A percentile compares a stretch with the other conserved stretches of the same genome.
phyloP scores from a whole-genome alignment of 805 yeast species.

The Sugiyamaella marilandica region DNA sequence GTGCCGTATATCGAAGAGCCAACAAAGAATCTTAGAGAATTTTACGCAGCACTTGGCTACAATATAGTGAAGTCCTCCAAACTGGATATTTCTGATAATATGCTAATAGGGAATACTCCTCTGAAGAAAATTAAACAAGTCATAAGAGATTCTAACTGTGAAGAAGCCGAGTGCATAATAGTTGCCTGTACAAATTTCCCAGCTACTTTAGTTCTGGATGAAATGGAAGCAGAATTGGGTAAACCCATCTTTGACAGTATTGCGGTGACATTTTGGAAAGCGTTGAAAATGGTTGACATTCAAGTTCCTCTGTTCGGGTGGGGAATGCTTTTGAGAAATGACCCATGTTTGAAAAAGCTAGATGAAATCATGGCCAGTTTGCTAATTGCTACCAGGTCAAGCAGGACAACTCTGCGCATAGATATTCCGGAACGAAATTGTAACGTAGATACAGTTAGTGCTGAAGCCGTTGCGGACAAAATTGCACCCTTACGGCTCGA shows the following conservation, averaged over 20 bases:
- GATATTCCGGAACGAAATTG: background rate
- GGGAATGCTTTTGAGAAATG: background rate
- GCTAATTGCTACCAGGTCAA: background rate
- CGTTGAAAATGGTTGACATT: background rate
- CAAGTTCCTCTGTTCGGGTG: background rate
- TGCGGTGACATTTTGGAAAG: conserved; percentile 1
- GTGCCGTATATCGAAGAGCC: background rate
- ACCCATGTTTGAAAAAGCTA: background rate
- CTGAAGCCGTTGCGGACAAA: background rate
- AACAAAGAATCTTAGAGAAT: background rate
- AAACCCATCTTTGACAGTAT: conserved; percentile 1
- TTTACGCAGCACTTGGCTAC: background rate
- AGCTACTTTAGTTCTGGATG: background rate
- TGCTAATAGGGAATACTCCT: background rate
- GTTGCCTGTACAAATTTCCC: conserved; percentile 1
- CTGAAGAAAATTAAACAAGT: background rate
- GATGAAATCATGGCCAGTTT: background rate
- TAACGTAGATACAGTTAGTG: background rate
- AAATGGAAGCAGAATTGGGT: conserved; percentile 1
- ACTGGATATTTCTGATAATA: background rate
- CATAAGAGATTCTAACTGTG: background rate
- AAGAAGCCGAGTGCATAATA: background rate
- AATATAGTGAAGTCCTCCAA: background rate
- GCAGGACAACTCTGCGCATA: background rate
- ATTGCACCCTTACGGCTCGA: background rate